Evolutionary conservation across 495 filamentous ascomycete species (phyloP), one percentile per base, ranked within the genome.

Genomic region (Penicillium canescens): DNA sequence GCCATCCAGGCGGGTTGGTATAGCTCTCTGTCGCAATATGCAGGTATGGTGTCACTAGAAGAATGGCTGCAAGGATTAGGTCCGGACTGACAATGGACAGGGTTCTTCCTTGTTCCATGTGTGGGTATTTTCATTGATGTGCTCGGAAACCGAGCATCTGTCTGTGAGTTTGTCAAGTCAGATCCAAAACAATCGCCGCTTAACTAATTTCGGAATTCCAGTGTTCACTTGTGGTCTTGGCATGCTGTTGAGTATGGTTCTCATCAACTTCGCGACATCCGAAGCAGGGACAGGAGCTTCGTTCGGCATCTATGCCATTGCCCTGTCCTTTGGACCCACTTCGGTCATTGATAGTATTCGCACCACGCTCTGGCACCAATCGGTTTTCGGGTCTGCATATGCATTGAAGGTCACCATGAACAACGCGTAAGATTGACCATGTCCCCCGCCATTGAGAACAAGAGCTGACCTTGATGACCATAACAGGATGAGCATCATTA

Each of bases 381-480:
- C 68, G 0, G 69, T 77, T 0, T 78, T 75, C 54, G 73, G 73
- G 2, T 72, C 73, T 4, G 76, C 73, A 0, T 77, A 73, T 47
- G 60, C 76, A 1, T 45, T 75, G 18, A 77, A 77, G 38, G 63
- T 77, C 28, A 74, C 73, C 34, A 76, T 77, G 70, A 76, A 76
- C 50, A 73, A 75, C 38, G 70, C 67, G 70, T 73, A 60, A 48
- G 65, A 36, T 41, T 38, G 6, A 35, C 11, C 36, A 6, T 35
- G 1, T 8, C n/a, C 24, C 37, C 7, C 9, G 1, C 20, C 16
- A n/a, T 28, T 10, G 9, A 13, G 14, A 8, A 12, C 38, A 14
- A 2, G 12, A 21, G 12, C 54, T 65, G n/a, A 61, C 52, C 24
- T 10, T 8, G 18, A 11, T 33, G 14, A 14, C 2, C 4, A 24